phyloP scores from a whole-genome alignment of 2,329 filamentous ascomycete species.

The Rhinocladiella similis region DNA sequence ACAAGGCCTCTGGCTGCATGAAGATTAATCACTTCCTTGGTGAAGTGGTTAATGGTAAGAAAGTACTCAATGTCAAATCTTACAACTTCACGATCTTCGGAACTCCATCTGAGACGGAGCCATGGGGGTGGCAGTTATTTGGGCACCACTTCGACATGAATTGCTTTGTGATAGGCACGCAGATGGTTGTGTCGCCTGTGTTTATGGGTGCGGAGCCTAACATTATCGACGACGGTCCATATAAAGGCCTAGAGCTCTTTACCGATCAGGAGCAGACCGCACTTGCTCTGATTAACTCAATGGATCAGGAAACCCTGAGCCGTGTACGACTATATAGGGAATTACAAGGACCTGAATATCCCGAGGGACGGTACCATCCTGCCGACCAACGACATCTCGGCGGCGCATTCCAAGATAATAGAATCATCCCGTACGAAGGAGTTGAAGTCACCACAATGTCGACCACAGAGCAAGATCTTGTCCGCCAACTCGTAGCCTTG shows the following conservation, averaged over 20 bases:
- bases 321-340: slow-evolving; percentile 4
- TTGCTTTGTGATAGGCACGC: slow-evolving; percentile 3
- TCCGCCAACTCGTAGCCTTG: slow-evolving; percentile 59
- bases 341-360: slow-evolving; percentile 3
- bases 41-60: neutral
- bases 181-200: slow-evolving; percentile 14
- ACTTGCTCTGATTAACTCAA: slow-evolving; percentile 1
- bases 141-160: slow-evolving; percentile 16
- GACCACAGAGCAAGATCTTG: slow-evolving; percentile 49
- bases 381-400: slow-evolving; percentile 14
- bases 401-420: slow-evolving; percentile 41
- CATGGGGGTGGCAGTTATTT: slow-evolving; percentile 16
- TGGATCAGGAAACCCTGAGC: neutral
- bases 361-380: slow-evolving; percentile 4
- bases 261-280: slow-evolving; percentile 8
- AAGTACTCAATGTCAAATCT: slow-evolving; percentile 1
- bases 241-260: slow-evolving; percentile 9
- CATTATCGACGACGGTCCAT: slow-evolving; percentile 10
- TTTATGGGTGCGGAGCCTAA: slow-evolving; percentile 18
- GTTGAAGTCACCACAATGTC: slow-evolving; percentile 50
- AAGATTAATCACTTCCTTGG: slow-evolving; percentile 8
- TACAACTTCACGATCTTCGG: slow-evolving; percentile 12
- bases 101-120: slow-evolving; percentile 1
- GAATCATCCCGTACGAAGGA: slow-evolving; percentile 72
- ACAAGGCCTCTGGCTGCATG: slow-evolving; percentile 7